Evolutionary conservation across 768 basidiomycete species (phyloP).

Genomic region (Pulveroboletus sp.): DNA sequence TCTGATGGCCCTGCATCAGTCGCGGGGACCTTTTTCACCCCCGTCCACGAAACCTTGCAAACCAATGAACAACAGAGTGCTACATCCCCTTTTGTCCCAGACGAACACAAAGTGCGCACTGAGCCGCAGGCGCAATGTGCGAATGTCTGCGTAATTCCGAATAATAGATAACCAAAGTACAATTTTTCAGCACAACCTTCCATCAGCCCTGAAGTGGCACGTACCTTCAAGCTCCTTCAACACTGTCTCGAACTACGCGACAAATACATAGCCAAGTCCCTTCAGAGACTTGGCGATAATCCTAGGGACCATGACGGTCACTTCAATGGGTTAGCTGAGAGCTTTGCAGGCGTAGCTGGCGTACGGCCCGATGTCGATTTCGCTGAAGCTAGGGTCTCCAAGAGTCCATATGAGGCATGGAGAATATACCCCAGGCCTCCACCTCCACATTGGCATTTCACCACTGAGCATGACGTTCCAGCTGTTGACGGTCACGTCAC

Average conservation of each 20-base stretch:
- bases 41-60: slow-evolving; percentile 29
- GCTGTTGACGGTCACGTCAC: slow-evolving; percentile 34
- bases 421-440: slow-evolving; percentile 89
- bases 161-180: slow-evolving; percentile 3
- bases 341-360: slow-evolving; percentile 58
- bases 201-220: slow-evolving; percentile 41
- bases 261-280: slow-evolving; percentile 87
- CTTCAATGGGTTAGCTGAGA: slow-evolving; percentile 65
- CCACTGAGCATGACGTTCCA: slow-evolving; percentile 42
- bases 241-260: slow-evolving; percentile 88
- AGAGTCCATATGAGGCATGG: slow-evolving; percentile 58
- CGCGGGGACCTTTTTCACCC: slow-evolving; percentile 36
- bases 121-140: slow-evolving; percentile 32
- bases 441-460: slow-evolving; percentile 95
- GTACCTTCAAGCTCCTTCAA: slow-evolving; percentile 68
- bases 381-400: slow-evolving; percentile 16
- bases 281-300: slow-evolving; percentile 92
- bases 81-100: slow-evolving; percentile 26
- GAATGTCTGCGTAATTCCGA: slow-evolving; percentile 5
- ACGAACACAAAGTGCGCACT: slow-evolving; percentile 34
- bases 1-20: slow-evolving; percentile 29
- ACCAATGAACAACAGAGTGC: slow-evolving; percentile 12
- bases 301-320: slow-evolving; percentile 84
- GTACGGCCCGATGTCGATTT: slow-evolving; percentile 58
- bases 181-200: slow-evolving; percentile 18